Evolutionary conservation across 768 basidiomycete species (phyloP).

Genomic region (Lepiota brunneoincarnata): DNA sequence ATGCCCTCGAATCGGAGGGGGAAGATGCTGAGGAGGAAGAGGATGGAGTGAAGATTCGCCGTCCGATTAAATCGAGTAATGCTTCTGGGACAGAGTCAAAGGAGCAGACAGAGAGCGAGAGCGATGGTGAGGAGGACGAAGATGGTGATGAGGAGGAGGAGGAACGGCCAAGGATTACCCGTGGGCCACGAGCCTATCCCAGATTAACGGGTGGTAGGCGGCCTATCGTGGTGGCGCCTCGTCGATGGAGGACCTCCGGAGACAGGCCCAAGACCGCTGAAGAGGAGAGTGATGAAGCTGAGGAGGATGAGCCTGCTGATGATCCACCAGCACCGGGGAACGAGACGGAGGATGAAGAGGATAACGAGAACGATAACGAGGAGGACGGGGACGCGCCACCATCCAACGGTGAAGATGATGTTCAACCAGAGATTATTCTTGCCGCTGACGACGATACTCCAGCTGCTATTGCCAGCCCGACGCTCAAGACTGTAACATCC

Average conservation of each 20-base stretch:
- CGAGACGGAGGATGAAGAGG: constrained; percentile 16
- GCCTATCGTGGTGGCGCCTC: constrained; percentile 6
- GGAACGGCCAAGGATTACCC: constrained; percentile 15
- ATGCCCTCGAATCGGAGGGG: constrained; percentile 6
- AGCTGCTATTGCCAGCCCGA: constrained; percentile 6
- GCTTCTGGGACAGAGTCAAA: constrained; percentile 14
- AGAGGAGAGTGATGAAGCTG: constrained; percentile 22
- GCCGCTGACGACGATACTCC: neutral
- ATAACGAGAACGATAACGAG: constrained; percentile 20
- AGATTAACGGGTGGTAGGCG: no score
- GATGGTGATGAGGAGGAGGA: constrained; percentile 11
- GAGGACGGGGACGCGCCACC: neutral
- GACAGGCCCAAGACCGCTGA: constrained; percentile 22
- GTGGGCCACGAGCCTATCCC: constrained; percentile 13
- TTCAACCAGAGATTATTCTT: neutral
- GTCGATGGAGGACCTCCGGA: constrained; percentile 9
- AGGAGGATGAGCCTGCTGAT: constrained; percentile 17
- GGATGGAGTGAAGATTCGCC: constrained; percentile 8
- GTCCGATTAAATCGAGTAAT: constrained; percentile 11
- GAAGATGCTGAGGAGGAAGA: constrained; percentile 15
- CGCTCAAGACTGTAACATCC: constrained; percentile 16
- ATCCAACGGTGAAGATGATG: constrained; percentile 1
- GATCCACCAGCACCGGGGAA: constrained; percentile 1
- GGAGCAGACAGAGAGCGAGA: constrained; percentile 19
- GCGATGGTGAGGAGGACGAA: constrained; percentile 17